These are phyloP conservation scores for Pichia sp. DNA, from an alignment of 1,139 yeast species.

Conservation along the genomic window DNA sequence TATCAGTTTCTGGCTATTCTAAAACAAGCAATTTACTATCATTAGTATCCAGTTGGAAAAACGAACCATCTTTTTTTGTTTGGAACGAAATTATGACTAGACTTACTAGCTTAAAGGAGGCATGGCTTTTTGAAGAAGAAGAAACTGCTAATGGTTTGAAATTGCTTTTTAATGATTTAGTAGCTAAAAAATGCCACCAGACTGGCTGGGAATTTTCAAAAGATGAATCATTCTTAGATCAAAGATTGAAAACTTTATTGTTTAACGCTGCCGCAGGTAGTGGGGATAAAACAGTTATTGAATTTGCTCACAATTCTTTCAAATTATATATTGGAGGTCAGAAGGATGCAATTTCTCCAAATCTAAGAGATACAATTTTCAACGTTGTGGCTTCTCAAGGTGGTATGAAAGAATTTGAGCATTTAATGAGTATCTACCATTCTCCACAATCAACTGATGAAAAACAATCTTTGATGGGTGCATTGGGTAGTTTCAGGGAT, in stretches of 20 bases:
- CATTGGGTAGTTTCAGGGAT: slow-evolving; percentile 66
- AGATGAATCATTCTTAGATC: slow-evolving; percentile 59
- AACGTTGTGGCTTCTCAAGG: slow-evolving; percentile 56
- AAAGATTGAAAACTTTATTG: slow-evolving; percentile 67
- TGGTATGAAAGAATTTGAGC: slow-evolving; percentile 53
- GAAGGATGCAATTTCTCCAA: slow-evolving; percentile 67
- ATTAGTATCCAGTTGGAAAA: slow-evolving; percentile 36
- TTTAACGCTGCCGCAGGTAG: slow-evolving; percentile 62
- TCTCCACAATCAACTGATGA: slow-evolving; percentile 66
- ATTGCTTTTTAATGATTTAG: slow-evolving; percentile 51
- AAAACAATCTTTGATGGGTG: slow-evolving; percentile 63
- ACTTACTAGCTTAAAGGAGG: slow-evolving; percentile 45
- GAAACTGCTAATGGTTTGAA: slow-evolving; percentile 48
- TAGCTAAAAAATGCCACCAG: slow-evolving; percentile 46
- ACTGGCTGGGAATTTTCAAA: slow-evolving; percentile 65
- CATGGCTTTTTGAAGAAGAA: slow-evolving; percentile 66
- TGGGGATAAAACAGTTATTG: slow-evolving; percentile 46
- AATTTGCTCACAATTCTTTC: slow-evolving; percentile 50
- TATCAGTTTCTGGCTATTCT: slow-evolving; percentile 53
- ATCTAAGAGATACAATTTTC: slow-evolving; percentile 68
- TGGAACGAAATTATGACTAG: slow-evolving; percentile 57
- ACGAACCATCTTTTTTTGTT: slow-evolving; percentile 44
- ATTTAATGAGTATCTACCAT: slow-evolving; percentile 54
- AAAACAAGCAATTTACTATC: slow-evolving; percentile 45
- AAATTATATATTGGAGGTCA: slow-evolving; percentile 53